A percentile compares a stretch with the other conserved stretches of the same genome.
Conservation (phyloP, 2,329 filamentous ascomycete species). For the Coleophoma eucalyptorum region DNA sequence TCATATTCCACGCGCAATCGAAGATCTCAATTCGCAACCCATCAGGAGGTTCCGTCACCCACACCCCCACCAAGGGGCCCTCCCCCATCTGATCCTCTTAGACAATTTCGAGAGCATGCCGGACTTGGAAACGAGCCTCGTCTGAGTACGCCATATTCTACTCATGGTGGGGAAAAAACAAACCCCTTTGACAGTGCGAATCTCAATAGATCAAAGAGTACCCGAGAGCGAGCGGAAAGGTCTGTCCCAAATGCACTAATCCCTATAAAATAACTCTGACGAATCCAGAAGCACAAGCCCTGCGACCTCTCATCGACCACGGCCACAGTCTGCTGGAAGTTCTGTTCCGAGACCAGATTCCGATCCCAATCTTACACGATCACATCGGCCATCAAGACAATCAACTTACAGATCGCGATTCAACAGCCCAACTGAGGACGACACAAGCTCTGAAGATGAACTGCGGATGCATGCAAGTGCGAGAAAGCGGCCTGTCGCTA, state of each 20-base stretch:
- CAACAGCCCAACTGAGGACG: conserved; percentile 1
- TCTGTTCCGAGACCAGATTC: conserved; percentile 19
- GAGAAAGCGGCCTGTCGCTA: not conserved
- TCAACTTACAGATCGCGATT: not conserved
- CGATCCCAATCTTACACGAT: conserved; percentile 17
- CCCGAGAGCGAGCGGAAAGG: conserved; percentile 10
- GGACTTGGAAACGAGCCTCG: conserved; percentile 38
- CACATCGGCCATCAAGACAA: conserved; percentile 3
- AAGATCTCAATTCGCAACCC: conserved; percentile 9
- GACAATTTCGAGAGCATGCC: conserved; percentile 37
- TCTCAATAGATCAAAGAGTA: conserved; percentile 26
- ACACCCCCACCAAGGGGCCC: conserved; percentile 18
- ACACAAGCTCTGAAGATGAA: conserved; percentile 11
- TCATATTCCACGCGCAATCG: conserved; percentile 24
- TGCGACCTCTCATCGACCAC: conserved; percentile 3
- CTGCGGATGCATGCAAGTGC: not conserved
- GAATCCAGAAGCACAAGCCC: conserved; percentile 8
- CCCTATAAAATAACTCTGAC: not conserved
- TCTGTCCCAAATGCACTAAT: not conserved
- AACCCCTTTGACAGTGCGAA: conserved; percentile 46
- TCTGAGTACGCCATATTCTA: conserved; percentile 54
- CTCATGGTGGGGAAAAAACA: conserved; percentile 54
- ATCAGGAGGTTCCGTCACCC: conserved; percentile 12
- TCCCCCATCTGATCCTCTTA: conserved; percentile 37
- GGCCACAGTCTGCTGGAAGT: not conserved